A percentile compares a stretch with the other conserved stretches of the same genome.
phyloP scores from a whole-genome alignment of 345 rosid genomes.

The Camelina laxa region DNA sequence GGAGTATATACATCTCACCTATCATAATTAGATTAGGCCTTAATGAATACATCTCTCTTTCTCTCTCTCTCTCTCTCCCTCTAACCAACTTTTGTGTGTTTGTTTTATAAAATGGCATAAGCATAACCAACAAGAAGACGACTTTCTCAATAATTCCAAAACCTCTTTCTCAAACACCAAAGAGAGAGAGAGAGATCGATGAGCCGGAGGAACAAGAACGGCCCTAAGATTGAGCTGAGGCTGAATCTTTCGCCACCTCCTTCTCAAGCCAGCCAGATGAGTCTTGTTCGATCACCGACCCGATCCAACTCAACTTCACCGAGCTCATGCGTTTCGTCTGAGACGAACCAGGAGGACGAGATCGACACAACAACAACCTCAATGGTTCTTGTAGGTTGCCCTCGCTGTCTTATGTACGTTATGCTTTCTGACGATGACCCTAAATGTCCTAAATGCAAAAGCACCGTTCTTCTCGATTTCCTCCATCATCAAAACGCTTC shows the following conservation, averaged over 20 bases:
- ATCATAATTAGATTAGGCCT: slow-evolving; percentile 70
- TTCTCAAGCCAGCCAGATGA: slow-evolving; percentile 44
- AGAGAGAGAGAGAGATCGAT: slow-evolving; percentile 46
- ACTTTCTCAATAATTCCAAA: slow-evolving; percentile 24
- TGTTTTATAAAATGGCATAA: slow-evolving; percentile 55
- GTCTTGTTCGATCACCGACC: slow-evolving; percentile 59
- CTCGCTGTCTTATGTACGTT: slow-evolving; percentile 88
- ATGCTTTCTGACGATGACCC: slow-evolving; percentile 81
- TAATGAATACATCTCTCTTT: slow-evolving; percentile 43
- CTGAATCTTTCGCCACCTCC: slow-evolving; percentile 86
- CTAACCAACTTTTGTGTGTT: slow-evolving; percentile 32
- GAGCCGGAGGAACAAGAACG: slow-evolving; percentile 60
- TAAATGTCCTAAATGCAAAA: slow-evolving; percentile 86
- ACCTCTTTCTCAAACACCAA: slow-evolving; percentile 19
- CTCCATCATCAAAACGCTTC: slow-evolving; percentile 50
- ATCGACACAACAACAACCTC: slow-evolving; percentile 53
- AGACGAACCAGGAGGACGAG: slow-evolving; percentile 64
- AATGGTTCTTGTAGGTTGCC: slow-evolving; percentile 95
- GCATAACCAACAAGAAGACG: slow-evolving; percentile 37
- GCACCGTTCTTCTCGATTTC: slow-evolving; percentile 82
- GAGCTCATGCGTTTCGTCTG: slow-evolving; percentile 89
- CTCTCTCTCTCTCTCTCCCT: slow-evolving; percentile 33
- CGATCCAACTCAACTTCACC: slow-evolving; percentile 76
- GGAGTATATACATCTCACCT: slow-evolving; percentile 10
- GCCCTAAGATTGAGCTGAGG: slow-evolving; percentile 80